Evolutionary conservation across 805 yeast species (phyloP), one percentile per base, ranked within the genome.

Genomic region (Spathaspora arborariae): DNA sequence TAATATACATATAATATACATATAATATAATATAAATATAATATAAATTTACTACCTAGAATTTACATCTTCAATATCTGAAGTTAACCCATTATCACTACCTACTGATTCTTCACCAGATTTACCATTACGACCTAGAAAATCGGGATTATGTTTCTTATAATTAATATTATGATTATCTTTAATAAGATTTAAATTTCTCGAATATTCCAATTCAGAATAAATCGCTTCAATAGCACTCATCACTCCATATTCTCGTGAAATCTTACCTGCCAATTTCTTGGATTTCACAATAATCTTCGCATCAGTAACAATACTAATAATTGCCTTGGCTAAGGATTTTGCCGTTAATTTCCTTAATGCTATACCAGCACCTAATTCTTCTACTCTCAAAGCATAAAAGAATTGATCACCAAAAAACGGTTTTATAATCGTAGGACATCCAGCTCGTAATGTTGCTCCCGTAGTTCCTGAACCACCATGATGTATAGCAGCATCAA

Each of bases 381-480:
- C 97, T 54, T 89, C 96, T 2, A 92, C 85, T 48, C 97, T 74
- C 19, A 78, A 72, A 0, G 96, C 97, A 63, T 88, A 92, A 61
- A 92, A 92, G 60, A 88, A 91, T 65, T 92, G 98, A 64, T 92
- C 98, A 0, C 97, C 98, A 63, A 92, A 92, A 59, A 92, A 92
- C 1, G 98, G 98, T 62, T 91, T 92, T 56, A 92, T 81, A 27
- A 92, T 77, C 0, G 96, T 89, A 1, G 98, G 97, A 26, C 86
- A 63, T 0, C 98, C 98, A 11, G 87, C 85, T 51, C 91, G 72
- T 45, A 92, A 63, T 2, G 95, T 78, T 0, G 97, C 96, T 6
- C 98, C 98, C 0, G 97, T 92, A 0, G 97, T 88, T 1, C 98
- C 98, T 0, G 96, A 85, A 0, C 98, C 98, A 35, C 98, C 98